Percentiles rank a stretch among this genome's conserved stretches.
These are phyloP conservation scores for Ramaria sp. DNA, from an alignment of 768 basidiomycete genomes.

Conservation along the genomic window DNA sequence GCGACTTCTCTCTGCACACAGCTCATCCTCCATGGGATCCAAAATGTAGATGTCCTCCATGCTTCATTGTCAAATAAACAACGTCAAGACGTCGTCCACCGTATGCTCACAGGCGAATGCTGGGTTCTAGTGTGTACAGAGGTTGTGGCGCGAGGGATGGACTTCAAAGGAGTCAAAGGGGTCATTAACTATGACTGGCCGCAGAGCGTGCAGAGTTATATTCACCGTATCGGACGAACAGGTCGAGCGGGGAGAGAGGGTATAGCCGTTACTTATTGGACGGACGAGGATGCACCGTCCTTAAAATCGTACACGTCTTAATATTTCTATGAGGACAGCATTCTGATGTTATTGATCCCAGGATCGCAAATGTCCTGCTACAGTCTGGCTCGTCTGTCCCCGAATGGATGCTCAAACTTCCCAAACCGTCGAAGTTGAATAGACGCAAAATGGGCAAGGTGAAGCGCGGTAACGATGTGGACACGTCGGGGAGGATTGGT, in stretches of 20 bases:
- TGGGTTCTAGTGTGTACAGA: slow-evolving; percentile 97
- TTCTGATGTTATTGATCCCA: slow-evolving; percentile 19
- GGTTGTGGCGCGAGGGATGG: slow-evolving; percentile 97
- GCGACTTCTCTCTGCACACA: slow-evolving; percentile 72
- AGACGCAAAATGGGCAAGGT: slow-evolving; percentile 76
- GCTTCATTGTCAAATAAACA: slow-evolving; percentile 83
- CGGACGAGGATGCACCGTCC: slow-evolving; percentile 83
- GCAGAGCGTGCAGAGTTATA: slow-evolving; percentile 87
- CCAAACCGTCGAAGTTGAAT: slow-evolving; percentile 85
- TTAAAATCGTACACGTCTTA: slow-evolving; percentile 62
- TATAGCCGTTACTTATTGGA: slow-evolving; percentile 93
- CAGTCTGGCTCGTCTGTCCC: slow-evolving; percentile 88
- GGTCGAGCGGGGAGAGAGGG: slow-evolving; percentile 90
- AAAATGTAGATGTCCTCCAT: slow-evolving; percentile 83
- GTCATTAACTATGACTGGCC: slow-evolving; percentile 98
- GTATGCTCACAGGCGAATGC: slow-evolving; percentile 82
- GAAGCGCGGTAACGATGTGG: slow-evolving; percentile 68
- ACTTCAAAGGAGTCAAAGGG: slow-evolving; percentile 88
- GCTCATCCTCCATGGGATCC: slow-evolving; percentile 64
- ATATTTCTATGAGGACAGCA: neutral
- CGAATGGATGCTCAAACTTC: slow-evolving; percentile 92
- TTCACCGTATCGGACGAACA: slow-evolving; percentile 94
- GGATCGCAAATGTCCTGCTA: slow-evolving; percentile 91
- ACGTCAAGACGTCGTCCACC: slow-evolving; percentile 71
- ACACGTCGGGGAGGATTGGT: slow-evolving; percentile 57